Conservation (phyloP, 345 rosid genomes). For the Ceriops tagal region DNA sequence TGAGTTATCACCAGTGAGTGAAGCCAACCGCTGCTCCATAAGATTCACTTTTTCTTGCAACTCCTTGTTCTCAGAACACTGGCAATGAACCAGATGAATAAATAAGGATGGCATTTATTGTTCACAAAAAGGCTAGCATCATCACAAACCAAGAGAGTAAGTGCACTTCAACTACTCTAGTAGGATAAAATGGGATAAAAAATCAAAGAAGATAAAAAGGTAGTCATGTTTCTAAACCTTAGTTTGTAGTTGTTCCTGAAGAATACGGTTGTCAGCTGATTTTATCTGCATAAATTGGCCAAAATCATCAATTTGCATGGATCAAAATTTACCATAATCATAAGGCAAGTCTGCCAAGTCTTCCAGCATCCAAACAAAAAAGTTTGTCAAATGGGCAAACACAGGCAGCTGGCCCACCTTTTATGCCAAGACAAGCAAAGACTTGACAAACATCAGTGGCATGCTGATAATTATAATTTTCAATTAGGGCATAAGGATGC, state of each 20-base stretch:
- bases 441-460: too few relatives aligned
- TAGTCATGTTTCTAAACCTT: conserved; percentile 46
- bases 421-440: too few relatives aligned
- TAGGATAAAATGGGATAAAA: conserved; percentile 1
- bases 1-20: conserved; percentile 40
- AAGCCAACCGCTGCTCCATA: conserved; percentile 67
- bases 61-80: conserved; percentile 83
- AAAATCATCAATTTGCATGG: conserved; percentile 20
- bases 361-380: too few relatives aligned
- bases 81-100: conserved; percentile 18
- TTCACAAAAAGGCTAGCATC: neutral
- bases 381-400: too few relatives aligned
- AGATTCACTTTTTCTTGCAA: conserved; percentile 67
- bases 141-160: conserved; percentile 5
- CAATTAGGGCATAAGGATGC: too few relatives aligned
- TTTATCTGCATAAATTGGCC: conserved; percentile 58
- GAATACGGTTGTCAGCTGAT: conserved; percentile 95
- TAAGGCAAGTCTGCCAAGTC: too few relatives aligned
- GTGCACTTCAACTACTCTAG: neutral
- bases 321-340: neutral
- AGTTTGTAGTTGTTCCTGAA: conserved; percentile 90
- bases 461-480: too few relatives aligned
- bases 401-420: too few relatives aligned
- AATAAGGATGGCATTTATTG: neutral
- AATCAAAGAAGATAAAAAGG: conserved; percentile 1